Base-by-base conservation (phyloP, 371 early-diverging fungal genomes). In the Phascolomyces articulosus region DNA sequence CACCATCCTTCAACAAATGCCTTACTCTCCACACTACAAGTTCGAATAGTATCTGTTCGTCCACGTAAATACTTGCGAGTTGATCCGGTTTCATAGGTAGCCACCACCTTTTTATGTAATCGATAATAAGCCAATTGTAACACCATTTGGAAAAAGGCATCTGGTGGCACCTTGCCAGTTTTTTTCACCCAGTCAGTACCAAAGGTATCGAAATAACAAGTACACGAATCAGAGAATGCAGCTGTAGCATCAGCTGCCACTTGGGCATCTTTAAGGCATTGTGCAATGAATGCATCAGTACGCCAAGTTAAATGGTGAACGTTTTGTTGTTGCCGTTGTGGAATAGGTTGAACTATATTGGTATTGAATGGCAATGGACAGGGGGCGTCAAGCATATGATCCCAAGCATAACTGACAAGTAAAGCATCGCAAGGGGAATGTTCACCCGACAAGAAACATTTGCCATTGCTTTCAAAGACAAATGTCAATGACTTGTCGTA, bases 81-180 rank as follows among this genome's bases (percentile, higher is more conserved):
- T 23, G 87, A 83, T 0, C 88, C 94, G 1, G 96, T 90, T 70
- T 96, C 96, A 67, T 96, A 96, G 4, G 93, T 93, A 0, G 93
- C 73, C 2, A 85, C 85, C 24, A 83, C 72, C 23, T 74, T 64
- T 10, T 82, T 74, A 66, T 94, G 91, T 11, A 91, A 63, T 55
- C 90, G 88, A 73, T 86, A 91, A 78, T 90, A 95, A 6, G 93
- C 86, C 0, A 95, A 72, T 74, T 96, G 96, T 27, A 96, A 64
- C 0, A 87, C 90, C 87, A 97, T 90, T 77, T 97, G 96, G 38
- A 89, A 80, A 73, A 85, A 96, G 0, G 95, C 95, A 70, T 96
- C 96, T 1, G 96, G 95, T 15, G 91, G 82, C 7, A 89, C 71
- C 55, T 89, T 87, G 53, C 89, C 92, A 56, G 64, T 69, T 21